Base-by-base conservation (phyloP, 2,329 filamentous ascomycete genomes). In the Pestalotiopsis sp. region DNA sequence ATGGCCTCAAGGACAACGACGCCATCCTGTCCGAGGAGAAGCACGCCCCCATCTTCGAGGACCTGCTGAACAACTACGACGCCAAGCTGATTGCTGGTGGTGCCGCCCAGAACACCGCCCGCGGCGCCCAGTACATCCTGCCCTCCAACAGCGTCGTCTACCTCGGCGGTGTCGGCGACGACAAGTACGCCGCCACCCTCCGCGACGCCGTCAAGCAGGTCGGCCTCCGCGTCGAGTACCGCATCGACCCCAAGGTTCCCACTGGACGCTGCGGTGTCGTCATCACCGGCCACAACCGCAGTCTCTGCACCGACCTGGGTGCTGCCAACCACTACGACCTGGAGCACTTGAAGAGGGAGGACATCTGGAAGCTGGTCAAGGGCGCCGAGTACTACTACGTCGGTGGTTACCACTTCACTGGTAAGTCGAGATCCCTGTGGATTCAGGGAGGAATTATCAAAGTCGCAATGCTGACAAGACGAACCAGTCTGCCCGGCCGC, bases 291-390 rank as follows among this genome's bases (percentile, higher is more conserved):
- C 94, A 97, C 87, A 92, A 98, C 90, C 91, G 96, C 77, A 94
- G 91, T 80, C 91, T 99, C 87, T 93, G 92, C 87, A 99, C 96
- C 71, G 94, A 98, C 78, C 92, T 99, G 69, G 96, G 92, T 71
- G 96, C 96, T 71, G 96, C 96, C 75, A 99, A 99, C 86, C 92
- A 94, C 86, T 99, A 99, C 86, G 95, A 95, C 83, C 81, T 98
- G 66, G 94, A 96, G 72, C 96, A 99, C 82, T 85, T 99, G 81
- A 94, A 97, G 89, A 89, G 90, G 81, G 92, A 94, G 67, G 90
- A 95, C 83, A 92, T 98, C 83, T 99, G 96, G 96, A 88, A 90
- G 74, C 87, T 98, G 65, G 96, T 96, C 70, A 90, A 98, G 89
- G 90, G 92, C 76, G 95, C 95, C 68, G 89, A 95, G 79, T 87